Evolutionary conservation across 805 yeast genomes (phyloP).

Genomic region (Cyberlindnera euphorbiiphila): DNA sequence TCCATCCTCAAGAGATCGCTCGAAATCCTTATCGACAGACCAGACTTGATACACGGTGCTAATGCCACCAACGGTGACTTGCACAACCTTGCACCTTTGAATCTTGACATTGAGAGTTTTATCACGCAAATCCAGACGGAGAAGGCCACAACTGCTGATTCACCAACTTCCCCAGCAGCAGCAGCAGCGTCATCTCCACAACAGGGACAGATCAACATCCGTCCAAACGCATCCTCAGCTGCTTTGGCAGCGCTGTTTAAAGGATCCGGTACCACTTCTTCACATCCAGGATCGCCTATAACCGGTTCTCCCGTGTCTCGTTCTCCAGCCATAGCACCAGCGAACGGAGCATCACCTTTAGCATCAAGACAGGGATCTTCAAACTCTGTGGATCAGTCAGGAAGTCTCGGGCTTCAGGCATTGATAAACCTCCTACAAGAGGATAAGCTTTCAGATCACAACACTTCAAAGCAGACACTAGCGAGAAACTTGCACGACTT

Average conservation of each 20-base stretch:
- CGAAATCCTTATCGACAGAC: conserved; percentile 52
- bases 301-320: conserved; percentile 3
- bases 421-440: conserved; percentile 46
- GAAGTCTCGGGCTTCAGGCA: conserved; percentile 35
- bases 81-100: conserved; percentile 12
- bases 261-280: conserved; percentile 4
- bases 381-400: conserved; percentile 3
- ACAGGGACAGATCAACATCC: conserved; percentile 28
- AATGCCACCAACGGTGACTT: conserved; percentile 5
- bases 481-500: conserved; percentile 57
- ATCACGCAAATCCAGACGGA: conserved; percentile 24
- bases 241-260: conserved; percentile 35
- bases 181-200: too few species aligned
- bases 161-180: conserved; percentile 4
- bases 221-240: conserved; percentile 39
- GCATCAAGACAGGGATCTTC: too few species aligned
- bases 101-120: conserved; percentile 27
- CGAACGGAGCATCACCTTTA: too few species aligned
- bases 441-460: conserved; percentile 24
- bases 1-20: conserved; percentile 72
- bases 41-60: conserved; percentile 20
- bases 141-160: neutral
- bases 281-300: conserved; percentile 9
- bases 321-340: neutral
- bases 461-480: conserved; percentile 33